These are phyloP conservation scores for Phytopythium kandeliae DNA, from an alignment of 352 stramenopile genomes.

Conservation along the genomic window DNA sequence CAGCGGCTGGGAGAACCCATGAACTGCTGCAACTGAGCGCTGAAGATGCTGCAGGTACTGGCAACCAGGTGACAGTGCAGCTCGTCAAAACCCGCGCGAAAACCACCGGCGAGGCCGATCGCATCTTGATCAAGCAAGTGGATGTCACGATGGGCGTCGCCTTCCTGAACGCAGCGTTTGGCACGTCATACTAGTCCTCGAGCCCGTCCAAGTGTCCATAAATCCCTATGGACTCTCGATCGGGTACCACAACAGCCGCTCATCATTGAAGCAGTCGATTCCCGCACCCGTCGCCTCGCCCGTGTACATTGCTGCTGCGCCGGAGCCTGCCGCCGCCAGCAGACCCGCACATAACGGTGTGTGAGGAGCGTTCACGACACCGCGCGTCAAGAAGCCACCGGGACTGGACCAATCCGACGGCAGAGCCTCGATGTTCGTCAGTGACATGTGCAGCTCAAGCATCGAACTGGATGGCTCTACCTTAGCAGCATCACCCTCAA, in stretches of 20 bases:
- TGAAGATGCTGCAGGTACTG: conserved; percentile 7
- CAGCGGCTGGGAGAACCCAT: conserved; percentile 1
- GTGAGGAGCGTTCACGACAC: neutral
- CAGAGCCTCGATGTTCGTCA: neutral
- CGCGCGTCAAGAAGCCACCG: neutral
- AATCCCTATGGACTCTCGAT: conserved; percentile 2
- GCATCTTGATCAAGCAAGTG: conserved; percentile 26
- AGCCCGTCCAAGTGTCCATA: neutral
- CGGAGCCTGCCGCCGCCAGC: neutral
- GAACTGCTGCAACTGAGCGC: neutral
- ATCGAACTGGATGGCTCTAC: neutral
- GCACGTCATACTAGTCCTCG: conserved; percentile 22
- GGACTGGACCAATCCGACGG: neutral
- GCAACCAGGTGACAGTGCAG: conserved; percentile 21
- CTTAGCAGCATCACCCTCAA: neutral
- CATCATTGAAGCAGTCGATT: conserved; percentile 7
- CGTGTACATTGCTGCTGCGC: neutral
- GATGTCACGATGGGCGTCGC: conserved; percentile 26
- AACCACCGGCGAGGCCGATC: conserved; percentile 10
- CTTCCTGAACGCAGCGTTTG: conserved; percentile 51
- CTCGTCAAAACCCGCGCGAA: conserved; percentile 10
- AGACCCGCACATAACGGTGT: conserved; percentile 1
- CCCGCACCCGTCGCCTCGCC: neutral
- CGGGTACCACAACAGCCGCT: conserved; percentile 7
- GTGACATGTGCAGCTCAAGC: neutral